Conservation (phyloP, 495 filamentous ascomycete genomes). For the Talaromyces stipitatus region DNA sequence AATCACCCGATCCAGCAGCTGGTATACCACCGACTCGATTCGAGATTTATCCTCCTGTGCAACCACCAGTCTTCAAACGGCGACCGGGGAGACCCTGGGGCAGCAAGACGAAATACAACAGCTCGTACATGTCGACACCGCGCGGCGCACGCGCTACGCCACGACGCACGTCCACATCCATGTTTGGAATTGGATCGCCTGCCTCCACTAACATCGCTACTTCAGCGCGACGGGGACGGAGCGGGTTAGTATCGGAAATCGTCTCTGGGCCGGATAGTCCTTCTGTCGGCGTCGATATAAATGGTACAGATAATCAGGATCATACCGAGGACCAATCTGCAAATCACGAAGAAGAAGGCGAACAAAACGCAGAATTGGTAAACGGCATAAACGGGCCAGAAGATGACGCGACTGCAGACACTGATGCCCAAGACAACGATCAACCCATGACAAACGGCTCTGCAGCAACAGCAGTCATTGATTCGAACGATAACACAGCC, state of each 20-base stretch:
- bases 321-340: constrained; percentile 17
- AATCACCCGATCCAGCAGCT: constrained; percentile 21
- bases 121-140: background rate
- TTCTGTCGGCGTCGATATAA: constrained; percentile 8
- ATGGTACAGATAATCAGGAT: constrained; percentile 15
- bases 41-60: constrained; percentile 78
- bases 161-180: constrained; percentile 18
- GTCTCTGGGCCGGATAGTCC: constrained; percentile 20
- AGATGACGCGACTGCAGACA: background rate
- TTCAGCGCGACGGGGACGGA: constrained; percentile 30
- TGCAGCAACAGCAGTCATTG: background rate
- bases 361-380: background rate
- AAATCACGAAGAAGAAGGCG: constrained; percentile 1
- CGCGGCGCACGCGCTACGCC: constrained; percentile 25
- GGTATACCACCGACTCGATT: constrained; percentile 72
- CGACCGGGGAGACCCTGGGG: constrained; percentile 41
- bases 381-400: background rate
- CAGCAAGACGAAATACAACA: constrained; percentile 6
- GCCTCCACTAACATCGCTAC: constrained; percentile 15
- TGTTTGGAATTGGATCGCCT: constrained; percentile 10
- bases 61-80: constrained; percentile 38
- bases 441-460: background rate
- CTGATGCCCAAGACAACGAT: background rate
- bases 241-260: constrained; percentile 23
- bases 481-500: constrained; percentile 4